Percentiles rank a stretch among this genome's conserved stretches.
phyloP scores from a whole-genome alignment of 768 basidiomycete species.

The Mycena alexandri region DNA sequence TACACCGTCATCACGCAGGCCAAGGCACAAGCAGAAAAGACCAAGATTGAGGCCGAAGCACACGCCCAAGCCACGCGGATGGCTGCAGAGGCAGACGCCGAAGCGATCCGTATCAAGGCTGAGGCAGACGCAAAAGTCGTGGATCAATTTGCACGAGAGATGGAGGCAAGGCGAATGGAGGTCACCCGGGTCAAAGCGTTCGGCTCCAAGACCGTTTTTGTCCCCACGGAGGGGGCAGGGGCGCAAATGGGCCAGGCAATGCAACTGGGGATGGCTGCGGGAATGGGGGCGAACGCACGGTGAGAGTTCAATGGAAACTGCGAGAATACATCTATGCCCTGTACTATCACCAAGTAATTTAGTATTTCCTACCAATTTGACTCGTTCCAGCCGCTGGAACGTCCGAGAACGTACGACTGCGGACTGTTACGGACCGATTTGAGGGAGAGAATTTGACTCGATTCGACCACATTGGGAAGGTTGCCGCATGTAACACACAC shows the following conservation, averaged over 20 bases:
- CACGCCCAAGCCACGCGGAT: conserved; percentile 83
- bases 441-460: too few relatives aligned
- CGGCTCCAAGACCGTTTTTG: conserved; percentile 78
- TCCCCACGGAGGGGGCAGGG: conserved; percentile 71
- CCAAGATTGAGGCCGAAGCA: conserved; percentile 82
- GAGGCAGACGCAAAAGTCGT: conserved; percentile 70
- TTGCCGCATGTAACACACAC: conserved; percentile 17
- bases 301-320: background rate
- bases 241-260: conserved; percentile 71
- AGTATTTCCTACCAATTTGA: too few relatives aligned
- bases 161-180: conserved; percentile 78
- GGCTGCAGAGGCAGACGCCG: conserved; percentile 80
- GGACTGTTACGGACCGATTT: background rate
- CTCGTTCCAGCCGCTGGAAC: too few relatives aligned
- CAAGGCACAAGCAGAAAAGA: conserved; percentile 76
- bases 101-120: conserved; percentile 74
- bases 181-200: conserved; percentile 73
- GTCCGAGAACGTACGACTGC: too few relatives aligned
- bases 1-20: conserved; percentile 82
- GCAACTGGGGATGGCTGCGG: conserved; percentile 79
- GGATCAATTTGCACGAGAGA: conserved; percentile 81
- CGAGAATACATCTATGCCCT: too few relatives aligned
- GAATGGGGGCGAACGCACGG: conserved; percentile 60
- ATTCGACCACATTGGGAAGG: too few relatives aligned
- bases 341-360: too few relatives aligned